Conservation (phyloP, 192 early-diverging fungal genomes). For the Mortierella hygrophila region DNA sequence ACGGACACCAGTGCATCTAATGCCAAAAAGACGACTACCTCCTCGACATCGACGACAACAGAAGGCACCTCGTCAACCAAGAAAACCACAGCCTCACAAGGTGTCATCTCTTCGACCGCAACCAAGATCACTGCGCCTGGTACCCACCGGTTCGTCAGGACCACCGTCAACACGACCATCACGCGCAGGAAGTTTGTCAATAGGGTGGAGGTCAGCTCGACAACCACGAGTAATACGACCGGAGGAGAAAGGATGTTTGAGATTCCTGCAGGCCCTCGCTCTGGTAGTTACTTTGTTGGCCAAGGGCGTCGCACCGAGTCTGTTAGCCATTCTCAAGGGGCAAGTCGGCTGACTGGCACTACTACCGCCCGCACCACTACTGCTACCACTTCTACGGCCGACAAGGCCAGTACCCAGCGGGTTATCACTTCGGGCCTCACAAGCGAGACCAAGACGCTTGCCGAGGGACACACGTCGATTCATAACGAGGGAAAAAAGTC, state of each 20-base stretch:
- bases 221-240: slow-evolving; percentile 18
- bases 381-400: not conserved
- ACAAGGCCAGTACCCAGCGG: not conserved
- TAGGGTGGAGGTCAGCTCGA: slow-evolving; percentile 25
- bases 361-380: not conserved
- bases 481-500: not conserved
- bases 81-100: not conserved
- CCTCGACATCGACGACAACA: not conserved
- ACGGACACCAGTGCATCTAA: not conserved
- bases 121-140: slow-evolving; percentile 38
- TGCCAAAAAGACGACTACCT: not conserved
- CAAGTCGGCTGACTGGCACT: slow-evolving; percentile 20
- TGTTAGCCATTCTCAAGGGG: slow-evolving; percentile 10
- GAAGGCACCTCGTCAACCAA: not conserved
- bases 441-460: not conserved
- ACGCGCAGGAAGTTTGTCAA: slow-evolving; percentile 42
- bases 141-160: slow-evolving; percentile 36
- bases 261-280: slow-evolving; percentile 37
- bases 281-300: slow-evolving; percentile 33
- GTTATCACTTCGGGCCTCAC: not conserved
- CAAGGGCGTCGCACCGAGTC: slow-evolving; percentile 19
- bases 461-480: not conserved
- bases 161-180: slow-evolving; percentile 46
- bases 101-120: not conserved
- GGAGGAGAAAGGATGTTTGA: slow-evolving; percentile 51